Evolutionary conservation across 2,329 filamentous ascomycete species (phyloP).

Genomic region (Pseudopyricularia javanii): DNA sequence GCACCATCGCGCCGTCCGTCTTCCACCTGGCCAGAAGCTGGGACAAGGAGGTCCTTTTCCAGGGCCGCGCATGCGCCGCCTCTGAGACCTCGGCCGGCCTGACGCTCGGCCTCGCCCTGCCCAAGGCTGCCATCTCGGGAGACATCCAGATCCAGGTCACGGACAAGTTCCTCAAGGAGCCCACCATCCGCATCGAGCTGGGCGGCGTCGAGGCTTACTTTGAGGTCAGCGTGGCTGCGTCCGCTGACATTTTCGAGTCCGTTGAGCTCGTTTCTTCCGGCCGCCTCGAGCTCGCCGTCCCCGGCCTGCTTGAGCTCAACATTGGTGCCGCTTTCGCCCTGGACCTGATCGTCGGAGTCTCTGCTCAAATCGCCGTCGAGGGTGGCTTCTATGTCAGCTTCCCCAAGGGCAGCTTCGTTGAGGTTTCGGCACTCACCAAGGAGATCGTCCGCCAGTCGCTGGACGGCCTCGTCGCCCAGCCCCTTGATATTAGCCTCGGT

Average conservation of each 20-base stretch:
- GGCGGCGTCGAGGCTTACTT: slow-evolving; percentile 15
- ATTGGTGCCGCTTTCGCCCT: slow-evolving; percentile 14
- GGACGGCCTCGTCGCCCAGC: slow-evolving; percentile 11
- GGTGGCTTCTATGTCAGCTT: slow-evolving; percentile 15
- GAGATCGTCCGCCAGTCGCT: slow-evolving; percentile 12
- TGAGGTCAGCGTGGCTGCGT: slow-evolving; percentile 13
- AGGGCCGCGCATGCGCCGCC: slow-evolving; percentile 5
- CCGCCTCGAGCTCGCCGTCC: slow-evolving; percentile 10
- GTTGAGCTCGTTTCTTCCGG: slow-evolving; percentile 11
- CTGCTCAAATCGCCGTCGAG: slow-evolving; percentile 12
- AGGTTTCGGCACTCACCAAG: slow-evolving; percentile 13
- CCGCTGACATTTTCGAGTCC: slow-evolving; percentile 10
- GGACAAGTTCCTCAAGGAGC: slow-evolving; percentile 8
- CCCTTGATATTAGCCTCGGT: slow-evolving; percentile 11
- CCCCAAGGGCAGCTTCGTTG: slow-evolving; percentile 13
- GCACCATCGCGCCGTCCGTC: neutral
- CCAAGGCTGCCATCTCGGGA: slow-evolving; percentile 8
- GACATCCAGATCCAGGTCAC: slow-evolving; percentile 7
- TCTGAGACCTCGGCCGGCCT: neutral
- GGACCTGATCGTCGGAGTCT: slow-evolving; percentile 14
- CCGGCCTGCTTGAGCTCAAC: slow-evolving; percentile 11
- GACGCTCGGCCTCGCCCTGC: slow-evolving; percentile 8
- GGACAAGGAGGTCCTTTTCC: slow-evolving; percentile 10
- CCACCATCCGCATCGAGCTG: slow-evolving; percentile 10
- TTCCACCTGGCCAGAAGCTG: slow-evolving; percentile 9